Conservation (phyloP, 495 filamentous ascomycete species). For the Podospora pseudopauciseta region DNA sequence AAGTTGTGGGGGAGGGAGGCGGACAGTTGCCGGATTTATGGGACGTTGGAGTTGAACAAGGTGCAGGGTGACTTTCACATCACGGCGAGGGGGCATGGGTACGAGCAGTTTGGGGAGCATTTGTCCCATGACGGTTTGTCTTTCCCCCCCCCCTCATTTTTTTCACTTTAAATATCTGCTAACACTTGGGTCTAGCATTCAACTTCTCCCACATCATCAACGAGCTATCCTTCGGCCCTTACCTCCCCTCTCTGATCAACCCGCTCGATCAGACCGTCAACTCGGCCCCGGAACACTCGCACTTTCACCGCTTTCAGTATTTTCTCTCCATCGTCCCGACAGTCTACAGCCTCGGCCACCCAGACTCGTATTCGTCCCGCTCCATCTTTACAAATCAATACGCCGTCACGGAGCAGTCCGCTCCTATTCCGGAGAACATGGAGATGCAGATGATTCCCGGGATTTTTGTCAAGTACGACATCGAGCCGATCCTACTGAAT, state of each 20-base stretch:
- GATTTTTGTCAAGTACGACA: conserved; percentile 98
- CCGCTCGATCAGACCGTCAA: conserved; percentile 90
- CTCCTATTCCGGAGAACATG: conserved; percentile 54
- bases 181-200: conserved; percentile 56
- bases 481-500: conserved; percentile 87
- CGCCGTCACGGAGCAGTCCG: conserved; percentile 83
- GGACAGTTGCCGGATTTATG: conserved; percentile 81
- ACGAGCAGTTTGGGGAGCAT: conserved; percentile 73
- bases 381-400: conserved; percentile 96
- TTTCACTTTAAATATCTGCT: no score
- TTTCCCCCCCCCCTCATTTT: background rate
- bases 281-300: conserved; percentile 67
- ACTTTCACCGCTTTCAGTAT: conserved; percentile 98
- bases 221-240: conserved; percentile 93
- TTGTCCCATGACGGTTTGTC: conserved; percentile 73
- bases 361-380: conserved; percentile 21
- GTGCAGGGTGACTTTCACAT: conserved; percentile 99
- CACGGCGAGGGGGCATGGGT: conserved; percentile 92
- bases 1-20: conserved; percentile 51
- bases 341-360: conserved; percentile 68
- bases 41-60: conserved; percentile 86
- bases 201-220: conserved; percentile 98
- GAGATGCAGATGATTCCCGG: conserved; percentile 63
- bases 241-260: conserved; percentile 89
- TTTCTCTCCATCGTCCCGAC: conserved; percentile 96